These are phyloP conservation scores for Glycine soja DNA, from an alignment of 306 rosid genomes.

Conservation along the genomic window DNA sequence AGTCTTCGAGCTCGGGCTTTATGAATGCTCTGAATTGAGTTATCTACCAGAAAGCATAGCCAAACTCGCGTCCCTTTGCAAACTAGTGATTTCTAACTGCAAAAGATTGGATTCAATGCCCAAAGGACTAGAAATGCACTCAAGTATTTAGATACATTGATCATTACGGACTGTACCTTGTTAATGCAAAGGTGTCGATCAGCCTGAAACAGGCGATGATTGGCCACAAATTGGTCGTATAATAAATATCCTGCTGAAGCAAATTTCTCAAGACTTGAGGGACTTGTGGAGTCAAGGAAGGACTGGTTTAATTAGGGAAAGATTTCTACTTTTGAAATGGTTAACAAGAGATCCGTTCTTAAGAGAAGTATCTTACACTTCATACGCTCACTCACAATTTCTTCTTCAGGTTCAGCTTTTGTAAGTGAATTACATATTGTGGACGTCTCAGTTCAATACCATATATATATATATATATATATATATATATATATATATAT, in stretches of 20 bases:
- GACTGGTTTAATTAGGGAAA: background rate
- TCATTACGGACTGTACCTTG: background rate
- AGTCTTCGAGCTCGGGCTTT: background rate
- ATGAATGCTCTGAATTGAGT: no score
- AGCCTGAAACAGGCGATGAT: conserved; percentile 32
- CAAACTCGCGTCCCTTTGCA: conserved; percentile 6
- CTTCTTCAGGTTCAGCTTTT: background rate
- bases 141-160: background rate
- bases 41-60: background rate
- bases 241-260: background rate
- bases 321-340: background rate
- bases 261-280: background rate
- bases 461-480: no score
- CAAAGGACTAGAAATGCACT: background rate
- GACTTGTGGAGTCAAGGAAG: background rate
- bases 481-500: no score
- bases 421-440: no score
- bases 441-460: no score
- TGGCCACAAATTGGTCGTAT: conserved; percentile 34
- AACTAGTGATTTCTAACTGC: conserved; percentile 28
- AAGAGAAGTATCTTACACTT: no score
- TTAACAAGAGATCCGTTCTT: background rate
- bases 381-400: background rate
- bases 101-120: background rate
- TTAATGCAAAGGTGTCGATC: no score